Evolutionary conservation across 768 basidiomycete species (phyloP).

Genomic region (Auricularia cornea): DNA sequence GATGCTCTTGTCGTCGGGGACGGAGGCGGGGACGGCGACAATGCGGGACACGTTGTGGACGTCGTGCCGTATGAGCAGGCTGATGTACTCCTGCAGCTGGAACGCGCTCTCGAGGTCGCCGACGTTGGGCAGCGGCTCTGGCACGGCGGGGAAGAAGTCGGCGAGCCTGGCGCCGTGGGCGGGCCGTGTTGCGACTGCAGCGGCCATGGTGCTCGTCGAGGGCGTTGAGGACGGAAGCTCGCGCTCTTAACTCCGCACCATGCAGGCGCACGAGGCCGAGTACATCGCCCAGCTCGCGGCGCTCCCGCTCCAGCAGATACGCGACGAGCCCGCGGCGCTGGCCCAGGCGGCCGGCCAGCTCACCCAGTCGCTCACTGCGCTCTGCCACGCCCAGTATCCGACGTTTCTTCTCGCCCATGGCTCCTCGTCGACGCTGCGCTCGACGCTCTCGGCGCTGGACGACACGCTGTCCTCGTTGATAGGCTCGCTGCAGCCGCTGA

Average conservation of each 20-base stretch:
- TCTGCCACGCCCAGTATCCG: slow-evolving; percentile 86
- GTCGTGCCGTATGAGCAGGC: slow-evolving; percentile 74
- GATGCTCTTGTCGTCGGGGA: slow-evolving; percentile 31
- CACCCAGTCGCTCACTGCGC: slow-evolving; percentile 79
- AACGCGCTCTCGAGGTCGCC: slow-evolving; percentile 72
- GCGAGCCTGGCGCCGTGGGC: slow-evolving; percentile 70
- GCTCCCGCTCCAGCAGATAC: slow-evolving; percentile 58
- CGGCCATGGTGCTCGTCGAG: background rate
- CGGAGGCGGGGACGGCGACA: slow-evolving; percentile 57
- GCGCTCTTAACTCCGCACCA: background rate
- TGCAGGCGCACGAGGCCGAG: background rate
- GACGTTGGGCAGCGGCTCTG: slow-evolving; percentile 13
- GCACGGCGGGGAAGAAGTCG: slow-evolving; percentile 54
- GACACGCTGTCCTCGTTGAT: slow-evolving; percentile 65
- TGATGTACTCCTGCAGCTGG: slow-evolving; percentile 91
- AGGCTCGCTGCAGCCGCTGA: slow-evolving; percentile 65
- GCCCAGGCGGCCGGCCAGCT: slow-evolving; percentile 80
- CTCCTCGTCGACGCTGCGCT: slow-evolving; percentile 64
- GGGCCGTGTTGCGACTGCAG: slow-evolving; percentile 31
- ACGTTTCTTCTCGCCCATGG: slow-evolving; percentile 85
- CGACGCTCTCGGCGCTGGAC: slow-evolving; percentile 67
- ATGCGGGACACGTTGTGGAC: slow-evolving; percentile 84
- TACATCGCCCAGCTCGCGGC: slow-evolving; percentile 64
- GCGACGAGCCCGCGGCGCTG: slow-evolving; percentile 64
- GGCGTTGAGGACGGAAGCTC: background rate